A percentile compares a stretch with the other conserved stretches of the same genome.
Conservation (phyloP, 805 yeast species). For the Saccharomycopsis selenospora region DNA sequence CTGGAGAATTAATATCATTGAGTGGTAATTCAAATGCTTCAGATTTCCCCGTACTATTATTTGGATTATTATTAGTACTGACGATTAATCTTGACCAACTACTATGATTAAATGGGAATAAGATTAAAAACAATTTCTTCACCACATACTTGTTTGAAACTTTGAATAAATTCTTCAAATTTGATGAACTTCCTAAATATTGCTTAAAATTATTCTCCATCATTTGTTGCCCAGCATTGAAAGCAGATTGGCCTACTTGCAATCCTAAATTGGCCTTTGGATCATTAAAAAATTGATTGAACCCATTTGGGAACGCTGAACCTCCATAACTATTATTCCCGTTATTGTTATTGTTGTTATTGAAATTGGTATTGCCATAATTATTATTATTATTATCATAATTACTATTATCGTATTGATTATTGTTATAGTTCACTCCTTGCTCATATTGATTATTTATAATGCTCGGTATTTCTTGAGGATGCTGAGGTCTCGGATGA, state of each 20-base stretch:
- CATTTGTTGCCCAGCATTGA: conserved; percentile 73
- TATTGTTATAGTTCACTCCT: neutral
- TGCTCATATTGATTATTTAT: conserved; percentile 1
- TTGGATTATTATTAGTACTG: conserved; percentile 31
- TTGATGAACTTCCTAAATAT: conserved; percentile 34
- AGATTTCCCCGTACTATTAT: conserved; percentile 23
- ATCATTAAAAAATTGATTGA: conserved; percentile 50
- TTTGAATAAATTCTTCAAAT: conserved; percentile 80
- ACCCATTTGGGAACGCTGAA: neutral
- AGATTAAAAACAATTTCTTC: conserved; percentile 59
- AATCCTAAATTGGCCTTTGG: conserved; percentile 80
- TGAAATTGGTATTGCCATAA: neutral
- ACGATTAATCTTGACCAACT: conserved; percentile 65
- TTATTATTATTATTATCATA: neutral
- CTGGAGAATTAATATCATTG: conserved; percentile 92
- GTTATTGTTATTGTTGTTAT: neutral
- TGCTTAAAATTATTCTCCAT: conserved; percentile 60
- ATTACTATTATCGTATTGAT: neutral
- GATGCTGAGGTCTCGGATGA: conserved; percentile 14
- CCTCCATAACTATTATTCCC: neutral
- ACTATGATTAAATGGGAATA: conserved; percentile 80
- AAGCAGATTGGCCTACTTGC: conserved; percentile 80
- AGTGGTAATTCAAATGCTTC: conserved; percentile 61
- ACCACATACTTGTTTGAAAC: conserved; percentile 85
- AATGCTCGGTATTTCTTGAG: conserved; percentile 4